Conservation (phyloP, 805 yeast species). For the Nakazawaea wickerhamii region DNA sequence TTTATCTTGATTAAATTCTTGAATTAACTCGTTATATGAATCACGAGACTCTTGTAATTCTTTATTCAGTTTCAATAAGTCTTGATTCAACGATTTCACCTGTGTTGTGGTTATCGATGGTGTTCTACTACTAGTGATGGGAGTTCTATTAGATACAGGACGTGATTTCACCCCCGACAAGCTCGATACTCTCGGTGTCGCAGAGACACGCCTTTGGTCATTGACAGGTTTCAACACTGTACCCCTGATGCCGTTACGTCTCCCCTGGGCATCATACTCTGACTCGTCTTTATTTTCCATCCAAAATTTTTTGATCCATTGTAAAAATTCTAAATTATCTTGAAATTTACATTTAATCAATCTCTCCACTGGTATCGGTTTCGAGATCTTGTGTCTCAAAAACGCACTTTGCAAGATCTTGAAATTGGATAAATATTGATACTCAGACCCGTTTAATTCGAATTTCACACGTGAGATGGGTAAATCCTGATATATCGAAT, state of each 20-base stretch:
- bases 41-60: not conserved
- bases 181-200: too few species aligned
- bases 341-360: conserved; percentile 85
- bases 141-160: too few species aligned
- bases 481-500: conserved; percentile 75
- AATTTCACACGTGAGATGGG: conserved; percentile 78
- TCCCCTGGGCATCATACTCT: conserved; percentile 61
- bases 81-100: conserved; percentile 13
- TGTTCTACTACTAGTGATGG: not conserved
- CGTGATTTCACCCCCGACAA: too few species aligned
- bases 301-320: conserved; percentile 89
- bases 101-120: conserved; percentile 3
- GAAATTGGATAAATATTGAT: conserved; percentile 74
- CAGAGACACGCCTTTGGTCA: too few species aligned
- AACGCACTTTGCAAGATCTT: conserved; percentile 84
- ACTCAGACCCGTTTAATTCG: conserved; percentile 56
- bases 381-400: conserved; percentile 60
- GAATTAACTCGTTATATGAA: conserved; percentile 37
- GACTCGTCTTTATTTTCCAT: conserved; percentile 62
- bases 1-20: conserved; percentile 34
- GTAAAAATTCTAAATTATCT: conserved; percentile 90
- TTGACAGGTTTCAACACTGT: too few species aligned
- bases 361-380: conserved; percentile 74
- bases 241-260: conserved; percentile 37
- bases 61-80: conserved; percentile 15